phyloP scores from a whole-genome alignment of 805 yeast genomes.

The Nakazawaea pomicola region DNA sequence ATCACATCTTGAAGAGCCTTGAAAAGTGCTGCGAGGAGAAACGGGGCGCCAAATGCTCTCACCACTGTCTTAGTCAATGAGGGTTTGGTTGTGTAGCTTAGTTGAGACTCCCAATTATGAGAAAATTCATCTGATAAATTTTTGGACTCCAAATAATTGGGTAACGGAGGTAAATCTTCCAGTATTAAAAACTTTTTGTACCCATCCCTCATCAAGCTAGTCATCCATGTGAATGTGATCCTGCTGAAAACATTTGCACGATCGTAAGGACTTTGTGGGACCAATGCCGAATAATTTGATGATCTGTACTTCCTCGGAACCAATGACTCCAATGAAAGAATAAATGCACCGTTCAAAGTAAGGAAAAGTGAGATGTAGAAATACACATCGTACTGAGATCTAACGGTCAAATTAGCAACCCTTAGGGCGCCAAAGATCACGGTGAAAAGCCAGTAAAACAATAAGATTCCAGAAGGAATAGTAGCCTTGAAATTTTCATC shows the following conservation, averaged over 20 bases:
- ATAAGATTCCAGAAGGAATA: slow-evolving; percentile 32
- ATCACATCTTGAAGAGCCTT: slow-evolving; percentile 72
- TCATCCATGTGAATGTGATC: slow-evolving; percentile 57
- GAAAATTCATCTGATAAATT: slow-evolving; percentile 45
- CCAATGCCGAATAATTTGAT: slow-evolving; percentile 19
- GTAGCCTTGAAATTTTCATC: slow-evolving; percentile 37
- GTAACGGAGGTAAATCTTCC: slow-evolving; percentile 76
- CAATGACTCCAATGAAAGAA: slow-evolving; percentile 39
- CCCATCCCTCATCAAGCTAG: slow-evolving; percentile 51
- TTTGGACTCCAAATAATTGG: slow-evolving; percentile 56
- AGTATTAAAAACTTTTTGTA: slow-evolving; percentile 38
- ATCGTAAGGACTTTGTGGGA: slow-evolving; percentile 39
- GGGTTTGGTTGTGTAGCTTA: slow-evolving; percentile 28
- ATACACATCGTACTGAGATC: slow-evolving; percentile 23
- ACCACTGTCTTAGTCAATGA: slow-evolving; percentile 42
- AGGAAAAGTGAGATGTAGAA: slow-evolving; percentile 27
- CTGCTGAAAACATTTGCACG: slow-evolving; percentile 46
- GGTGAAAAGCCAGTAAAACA: slow-evolving; percentile 43
- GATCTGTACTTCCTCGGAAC: slow-evolving; percentile 22
- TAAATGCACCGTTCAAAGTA: slow-evolving; percentile 32
- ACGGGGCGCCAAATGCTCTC: slow-evolving; percentile 72
- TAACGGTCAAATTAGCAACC: slow-evolving; percentile 33
- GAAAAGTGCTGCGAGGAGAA: slow-evolving; percentile 64
- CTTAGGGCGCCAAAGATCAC: slow-evolving; percentile 43
- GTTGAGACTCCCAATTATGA: slow-evolving; percentile 56